These are phyloP conservation scores for Neohortaea acidophila DNA, from an alignment of 495 filamentous ascomycete genomes.

Conservation along the genomic window DNA sequence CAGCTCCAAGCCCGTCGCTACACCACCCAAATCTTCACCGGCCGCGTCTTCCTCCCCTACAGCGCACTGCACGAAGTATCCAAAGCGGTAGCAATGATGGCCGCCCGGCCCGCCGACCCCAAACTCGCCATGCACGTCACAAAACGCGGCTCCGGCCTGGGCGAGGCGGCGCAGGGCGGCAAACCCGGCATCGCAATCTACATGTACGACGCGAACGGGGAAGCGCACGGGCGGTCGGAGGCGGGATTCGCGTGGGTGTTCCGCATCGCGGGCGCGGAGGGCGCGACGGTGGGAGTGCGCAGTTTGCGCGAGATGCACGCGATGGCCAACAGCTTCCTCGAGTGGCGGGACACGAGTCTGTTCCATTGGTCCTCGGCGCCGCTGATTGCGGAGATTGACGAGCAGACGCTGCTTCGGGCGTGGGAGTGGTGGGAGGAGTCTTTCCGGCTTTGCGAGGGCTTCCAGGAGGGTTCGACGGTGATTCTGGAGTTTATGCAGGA, in stretches of 20 bases:
- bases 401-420: constrained; percentile 13
- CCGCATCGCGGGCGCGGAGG: constrained; percentile 17
- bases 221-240: constrained; percentile 18
- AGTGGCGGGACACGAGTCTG: constrained; percentile 14
- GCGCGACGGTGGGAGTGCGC: constrained; percentile 11
- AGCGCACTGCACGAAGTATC: constrained; percentile 12
- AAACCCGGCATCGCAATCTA: constrained; percentile 17
- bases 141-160: constrained; percentile 16
- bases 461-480: constrained; percentile 18
- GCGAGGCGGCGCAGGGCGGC: constrained; percentile 4
- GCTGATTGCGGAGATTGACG: constrained; percentile 16
- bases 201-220: constrained; percentile 23
- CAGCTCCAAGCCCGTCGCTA: constrained; percentile 20
- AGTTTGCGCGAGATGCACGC: constrained; percentile 14
- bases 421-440: constrained; percentile 22
- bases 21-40: constrained; percentile 15
- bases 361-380: constrained; percentile 18
- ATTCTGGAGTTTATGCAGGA: constrained; percentile 23
- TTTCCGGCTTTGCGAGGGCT: constrained; percentile 6
- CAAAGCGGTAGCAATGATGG: constrained; percentile 16
- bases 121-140: constrained; percentile 21
- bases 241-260: constrained; percentile 22
- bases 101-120: constrained; percentile 13
- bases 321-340: constrained; percentile 13
- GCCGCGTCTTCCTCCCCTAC: constrained; percentile 16